Conservation (phyloP, 78 protist genomes). For the Isochrysis galbana region DNA sequence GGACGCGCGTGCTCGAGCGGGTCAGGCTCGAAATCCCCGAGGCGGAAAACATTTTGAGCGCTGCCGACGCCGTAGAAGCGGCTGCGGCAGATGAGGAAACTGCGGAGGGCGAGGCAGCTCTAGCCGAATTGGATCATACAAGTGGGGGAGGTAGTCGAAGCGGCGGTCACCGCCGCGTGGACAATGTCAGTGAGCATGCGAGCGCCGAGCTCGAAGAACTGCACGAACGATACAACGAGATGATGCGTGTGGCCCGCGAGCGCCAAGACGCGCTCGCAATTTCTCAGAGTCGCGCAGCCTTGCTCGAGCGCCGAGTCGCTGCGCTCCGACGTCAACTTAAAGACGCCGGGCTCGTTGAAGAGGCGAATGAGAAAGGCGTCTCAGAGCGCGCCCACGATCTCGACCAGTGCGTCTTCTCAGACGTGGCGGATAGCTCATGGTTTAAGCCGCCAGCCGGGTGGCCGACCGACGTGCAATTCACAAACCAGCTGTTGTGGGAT, state of each 20-base stretch:
- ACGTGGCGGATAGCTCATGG: background rate
- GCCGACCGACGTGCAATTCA: background rate
- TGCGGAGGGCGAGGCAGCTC: too few relatives aligned
- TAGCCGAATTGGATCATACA: too few relatives aligned
- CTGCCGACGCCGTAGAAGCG: background rate
- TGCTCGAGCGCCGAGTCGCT: background rate
- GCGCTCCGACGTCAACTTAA: background rate
- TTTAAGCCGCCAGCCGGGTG: background rate
- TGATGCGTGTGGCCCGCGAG: background rate
- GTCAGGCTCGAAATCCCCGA: background rate
- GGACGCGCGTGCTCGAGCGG: background rate
- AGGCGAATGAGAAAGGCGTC: background rate
- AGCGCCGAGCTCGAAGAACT: background rate
- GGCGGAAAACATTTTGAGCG: background rate
- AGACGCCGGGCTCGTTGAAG: background rate
- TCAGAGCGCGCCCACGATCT: background rate
- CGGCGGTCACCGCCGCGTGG: too few relatives aligned
- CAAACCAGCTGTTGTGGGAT: conserved; percentile 8
- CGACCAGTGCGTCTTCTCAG: background rate
- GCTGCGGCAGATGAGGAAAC: background rate
- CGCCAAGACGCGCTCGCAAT: background rate
- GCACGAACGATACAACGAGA: background rate
- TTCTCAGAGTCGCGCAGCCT: background rate
- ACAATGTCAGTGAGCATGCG: too few relatives aligned
- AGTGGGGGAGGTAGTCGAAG: too few relatives aligned